Percentiles rank a stretch among this genome's conserved stretches.
phyloP scores from a whole-genome alignment of 1,284 basidiomycete genomes.

The Sphagnurus paluster region DNA sequence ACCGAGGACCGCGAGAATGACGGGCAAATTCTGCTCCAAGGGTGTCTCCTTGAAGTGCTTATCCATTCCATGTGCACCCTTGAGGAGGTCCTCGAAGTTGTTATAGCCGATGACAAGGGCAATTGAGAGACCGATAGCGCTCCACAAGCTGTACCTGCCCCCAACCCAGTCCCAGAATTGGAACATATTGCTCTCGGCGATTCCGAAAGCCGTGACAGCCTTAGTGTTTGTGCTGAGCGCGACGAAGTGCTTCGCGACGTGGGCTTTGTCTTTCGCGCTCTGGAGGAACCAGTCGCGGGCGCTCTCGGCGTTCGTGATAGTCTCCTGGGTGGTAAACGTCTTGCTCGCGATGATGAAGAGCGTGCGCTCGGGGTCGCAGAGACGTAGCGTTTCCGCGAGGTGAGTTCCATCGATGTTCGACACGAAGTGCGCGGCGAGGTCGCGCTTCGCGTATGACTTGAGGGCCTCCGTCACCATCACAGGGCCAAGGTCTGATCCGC shows the following conservation, averaged over 20 bases:
- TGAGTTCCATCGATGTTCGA: constrained; percentile 99
- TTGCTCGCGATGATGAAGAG: constrained; percentile 98
- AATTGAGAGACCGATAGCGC: constrained; percentile 95
- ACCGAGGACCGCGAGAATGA: constrained; percentile 88
- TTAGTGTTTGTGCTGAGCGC: constrained; percentile 96
- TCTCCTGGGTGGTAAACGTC: constrained; percentile 99
- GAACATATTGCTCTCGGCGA: constrained; percentile 95
- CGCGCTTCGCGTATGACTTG: constrained; percentile 90
- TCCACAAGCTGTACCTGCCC: constrained; percentile 98
- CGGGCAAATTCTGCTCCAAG: constrained; percentile 91
- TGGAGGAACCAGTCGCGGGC: constrained; percentile 95
- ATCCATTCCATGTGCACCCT: constrained; percentile 97
- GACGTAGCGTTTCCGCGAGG: constrained; percentile 84
- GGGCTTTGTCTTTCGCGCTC: constrained; percentile 80
- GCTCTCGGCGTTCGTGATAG: constrained; percentile 96
- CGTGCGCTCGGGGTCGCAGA: constrained; percentile 90
- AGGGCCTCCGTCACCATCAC: constrained; percentile 99
- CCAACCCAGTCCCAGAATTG: constrained; percentile 99
- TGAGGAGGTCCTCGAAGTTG: constrained; percentile 88
- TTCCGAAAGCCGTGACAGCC: constrained; percentile 95
- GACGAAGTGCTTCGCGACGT: constrained; percentile 99
- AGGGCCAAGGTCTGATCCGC: constrained; percentile 95
- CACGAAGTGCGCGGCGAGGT: constrained; percentile 88
- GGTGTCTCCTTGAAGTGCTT: constrained; percentile 91
- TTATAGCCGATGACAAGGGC: constrained; percentile 92